Evolutionary conservation across 2,329 filamentous ascomycete species (phyloP).

Genomic region (Elsinoe australis): DNA sequence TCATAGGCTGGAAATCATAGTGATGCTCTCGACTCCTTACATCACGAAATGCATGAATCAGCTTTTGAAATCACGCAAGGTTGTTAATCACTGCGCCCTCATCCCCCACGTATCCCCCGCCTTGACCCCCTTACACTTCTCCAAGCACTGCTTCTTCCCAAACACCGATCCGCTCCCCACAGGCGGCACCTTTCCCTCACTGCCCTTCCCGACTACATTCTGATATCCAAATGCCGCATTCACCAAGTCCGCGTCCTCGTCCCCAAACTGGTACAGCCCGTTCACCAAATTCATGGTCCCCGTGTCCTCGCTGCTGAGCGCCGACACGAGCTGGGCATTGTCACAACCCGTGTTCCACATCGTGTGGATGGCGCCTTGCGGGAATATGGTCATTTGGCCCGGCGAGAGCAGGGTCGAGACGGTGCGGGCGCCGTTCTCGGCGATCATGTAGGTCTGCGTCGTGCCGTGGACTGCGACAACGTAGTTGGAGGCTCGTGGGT

Average conservation of each 20-base stretch:
- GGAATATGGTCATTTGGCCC: constrained; percentile 46
- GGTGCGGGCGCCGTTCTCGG: constrained; percentile 44
- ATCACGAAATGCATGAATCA: too few species aligned
- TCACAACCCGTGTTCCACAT: constrained; percentile 48
- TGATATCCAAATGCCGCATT: constrained; percentile 38
- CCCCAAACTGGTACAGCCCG: constrained; percentile 33
- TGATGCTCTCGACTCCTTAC: too few species aligned
- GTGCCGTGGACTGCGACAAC: constrained; percentile 44
- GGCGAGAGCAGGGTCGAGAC: constrained; percentile 37
- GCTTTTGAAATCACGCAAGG: too few species aligned
- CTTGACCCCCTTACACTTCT: constrained; percentile 26
- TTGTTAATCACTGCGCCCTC: neutral
- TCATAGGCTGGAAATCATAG: too few species aligned
- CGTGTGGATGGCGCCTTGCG: constrained; percentile 40
- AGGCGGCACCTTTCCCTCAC: constrained; percentile 30
- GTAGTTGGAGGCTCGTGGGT: constrained; percentile 44
- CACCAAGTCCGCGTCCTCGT: constrained; percentile 36
- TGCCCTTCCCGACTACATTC: constrained; percentile 28
- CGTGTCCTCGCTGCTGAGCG: constrained; percentile 43
- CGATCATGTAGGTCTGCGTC: constrained; percentile 46
- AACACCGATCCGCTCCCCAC: constrained; percentile 39
- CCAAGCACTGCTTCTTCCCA: constrained; percentile 36
- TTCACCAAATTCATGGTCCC: constrained; percentile 46
- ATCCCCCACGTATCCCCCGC: constrained; percentile 3
- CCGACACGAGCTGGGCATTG: constrained; percentile 43